A percentile compares a stretch with the other conserved stretches of the same genome.
Evolutionary conservation across 495 filamentous ascomycete genomes (phyloP).

Genomic region (Bathelium albidoporum): DNA sequence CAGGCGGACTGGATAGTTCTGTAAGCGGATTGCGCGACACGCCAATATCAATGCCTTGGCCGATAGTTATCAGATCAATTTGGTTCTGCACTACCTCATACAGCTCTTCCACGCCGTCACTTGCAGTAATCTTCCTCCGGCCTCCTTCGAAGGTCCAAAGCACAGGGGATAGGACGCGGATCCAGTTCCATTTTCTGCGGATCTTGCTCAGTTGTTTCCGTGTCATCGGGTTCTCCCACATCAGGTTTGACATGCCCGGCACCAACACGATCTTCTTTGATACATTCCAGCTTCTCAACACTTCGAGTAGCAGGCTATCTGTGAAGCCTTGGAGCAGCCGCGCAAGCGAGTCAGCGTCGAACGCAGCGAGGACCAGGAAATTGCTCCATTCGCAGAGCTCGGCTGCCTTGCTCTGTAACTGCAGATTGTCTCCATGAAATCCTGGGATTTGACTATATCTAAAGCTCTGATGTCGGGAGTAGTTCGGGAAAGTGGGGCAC

Average conservation of each 20-base stretch:
- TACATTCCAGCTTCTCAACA: conserved; percentile 72
- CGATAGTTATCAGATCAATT: conserved; percentile 50
- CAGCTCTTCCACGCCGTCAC: conserved; percentile 24
- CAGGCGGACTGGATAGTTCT: conserved; percentile 19
- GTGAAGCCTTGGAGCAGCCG: conserved; percentile 75
- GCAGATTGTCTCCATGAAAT: background rate
- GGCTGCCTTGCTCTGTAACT: conserved; percentile 38
- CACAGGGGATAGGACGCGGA: conserved; percentile 58
- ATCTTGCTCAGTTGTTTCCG: conserved; percentile 74
- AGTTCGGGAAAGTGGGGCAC: background rate
- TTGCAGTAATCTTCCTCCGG: conserved; percentile 39
- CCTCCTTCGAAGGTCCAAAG: conserved; percentile 58
- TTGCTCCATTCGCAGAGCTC: conserved; percentile 82
- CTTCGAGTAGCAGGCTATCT: conserved; percentile 60
- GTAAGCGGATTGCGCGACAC: conserved; percentile 30
- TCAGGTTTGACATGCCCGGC: conserved; percentile 68
- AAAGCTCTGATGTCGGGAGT: background rate
- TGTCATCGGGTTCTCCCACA: conserved; percentile 82
- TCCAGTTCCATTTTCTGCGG: conserved; percentile 70
- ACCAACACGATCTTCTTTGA: conserved; percentile 72
- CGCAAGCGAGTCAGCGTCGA: conserved; percentile 68
- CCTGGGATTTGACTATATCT: background rate
- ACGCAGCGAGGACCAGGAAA: conserved; percentile 69
- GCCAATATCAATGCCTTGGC: conserved; percentile 43
- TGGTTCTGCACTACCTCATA: conserved; percentile 49